Evolutionary conservation across 83 land plant genomes (phyloP), one percentile per base, ranked within the genome.

Genomic region (Diphasiastrum complanatum): DNA sequence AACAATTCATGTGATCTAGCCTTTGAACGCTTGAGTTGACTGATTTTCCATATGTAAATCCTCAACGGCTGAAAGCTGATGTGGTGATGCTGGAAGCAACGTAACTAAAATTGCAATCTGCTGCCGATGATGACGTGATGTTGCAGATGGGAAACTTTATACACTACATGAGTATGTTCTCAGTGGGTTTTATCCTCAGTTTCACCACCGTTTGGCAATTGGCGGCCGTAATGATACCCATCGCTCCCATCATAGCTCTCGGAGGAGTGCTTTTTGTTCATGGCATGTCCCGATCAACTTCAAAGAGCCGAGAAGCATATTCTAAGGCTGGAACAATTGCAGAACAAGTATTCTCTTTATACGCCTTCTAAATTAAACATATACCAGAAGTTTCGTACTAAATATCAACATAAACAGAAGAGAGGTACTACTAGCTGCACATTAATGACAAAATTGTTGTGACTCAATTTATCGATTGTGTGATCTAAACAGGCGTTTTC

Each of bases 281-380:
- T 28, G 84, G 85, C 0, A 72, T 87, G 49, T 84, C 89, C 6
- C 80, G 81, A 8, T 80, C 84, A 51, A 84, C 89, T 2, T 77
- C 89, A 33, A 84, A 87, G 80, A 84, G 93, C 69, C 78, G 82
- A 1, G 83, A 87, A 53, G 83, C 93, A 0, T 84, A 87, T 55
- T 85, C 89, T 18, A 79, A 81, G 64, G 89, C 93, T n/a, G 85
- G 89, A 27, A 79, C 76, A 31, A 68, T 84, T 55, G 93, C 93
- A 6, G 93, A 87, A 47, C 85, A 87, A 81, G 93, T 76, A 32
- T 8, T 10, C 4, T 18, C 18, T 8, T 5, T 8, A 5, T 20
- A 48, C 5, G 6, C 51, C 16, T 51, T 20, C 29, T 29, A 30
- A 24, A 30, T 32, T 3, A 14, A 30, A 19, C 24, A 18, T 0